Evolutionary conservation across 2,329 filamentous ascomycete genomes (phyloP).

Genomic region (Microcera coccophila): DNA sequence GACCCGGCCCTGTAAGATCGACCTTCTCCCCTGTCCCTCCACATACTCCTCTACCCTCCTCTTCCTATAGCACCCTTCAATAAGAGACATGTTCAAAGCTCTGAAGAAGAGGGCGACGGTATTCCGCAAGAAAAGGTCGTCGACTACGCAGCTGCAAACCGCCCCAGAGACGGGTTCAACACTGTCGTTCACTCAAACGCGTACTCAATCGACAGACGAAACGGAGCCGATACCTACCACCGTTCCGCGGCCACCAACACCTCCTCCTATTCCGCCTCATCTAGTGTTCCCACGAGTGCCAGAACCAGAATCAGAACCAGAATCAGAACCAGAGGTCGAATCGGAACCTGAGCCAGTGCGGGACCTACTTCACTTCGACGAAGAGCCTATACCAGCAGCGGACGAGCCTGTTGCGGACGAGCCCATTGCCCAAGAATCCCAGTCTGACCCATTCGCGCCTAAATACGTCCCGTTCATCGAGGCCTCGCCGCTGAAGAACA

Average conservation of each 20-base stretch:
- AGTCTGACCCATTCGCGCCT: slow-evolving; percentile 8
- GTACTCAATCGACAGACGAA: neutral
- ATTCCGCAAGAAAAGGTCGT: slow-evolving; percentile 19
- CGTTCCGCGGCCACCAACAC: neutral
- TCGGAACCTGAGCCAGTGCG: neutral
- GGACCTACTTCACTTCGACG: neutral
- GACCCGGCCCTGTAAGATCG: neutral
- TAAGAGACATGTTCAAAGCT: slow-evolving; percentile 23
- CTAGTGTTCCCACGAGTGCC: slow-evolving; percentile 2
- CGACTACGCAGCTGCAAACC: slow-evolving; percentile 10
- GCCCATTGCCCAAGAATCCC: neutral
- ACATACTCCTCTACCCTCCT: neutral
- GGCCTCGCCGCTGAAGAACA: slow-evolving; percentile 21
- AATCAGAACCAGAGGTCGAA: neutral
- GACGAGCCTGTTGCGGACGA: slow-evolving; percentile 3
- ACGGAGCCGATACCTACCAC: neutral
- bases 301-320: neutral
- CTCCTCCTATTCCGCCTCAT: slow-evolving; percentile 4
- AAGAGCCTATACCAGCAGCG: neutral
- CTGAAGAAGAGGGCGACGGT: slow-evolving; percentile 22
- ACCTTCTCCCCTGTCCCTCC: neutral
- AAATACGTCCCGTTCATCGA: slow-evolving; percentile 25
- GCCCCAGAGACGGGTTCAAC: slow-evolving; percentile 3
- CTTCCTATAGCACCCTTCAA: neutral
- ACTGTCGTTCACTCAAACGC: neutral